Conservation (phyloP, 2,329 filamentous ascomycete species). For the Pseudogymnoascus sp. region DNA sequence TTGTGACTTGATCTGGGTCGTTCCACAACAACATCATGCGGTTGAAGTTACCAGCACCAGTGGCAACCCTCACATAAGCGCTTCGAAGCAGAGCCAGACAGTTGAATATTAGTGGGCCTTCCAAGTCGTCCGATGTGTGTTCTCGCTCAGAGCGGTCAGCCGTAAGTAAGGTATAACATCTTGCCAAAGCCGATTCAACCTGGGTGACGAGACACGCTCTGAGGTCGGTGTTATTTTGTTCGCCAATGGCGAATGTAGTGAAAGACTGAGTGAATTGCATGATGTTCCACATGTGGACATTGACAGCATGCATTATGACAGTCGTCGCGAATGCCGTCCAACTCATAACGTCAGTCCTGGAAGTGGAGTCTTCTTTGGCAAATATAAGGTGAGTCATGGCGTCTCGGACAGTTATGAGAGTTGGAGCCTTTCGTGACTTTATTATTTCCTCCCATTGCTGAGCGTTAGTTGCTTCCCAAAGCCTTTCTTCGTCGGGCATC, state of each 20-base stretch:
- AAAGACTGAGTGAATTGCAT: constrained; percentile 29
- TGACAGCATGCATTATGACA: constrained; percentile 31
- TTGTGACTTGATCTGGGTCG: background rate
- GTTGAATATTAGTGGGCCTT: constrained; percentile 27
- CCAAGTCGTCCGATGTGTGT: constrained; percentile 11
- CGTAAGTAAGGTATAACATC: background rate
- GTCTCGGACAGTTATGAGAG: background rate
- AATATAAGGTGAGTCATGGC: background rate
- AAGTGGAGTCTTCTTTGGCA: background rate
- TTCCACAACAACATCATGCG: background rate
- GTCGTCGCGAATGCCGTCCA: constrained; percentile 27
- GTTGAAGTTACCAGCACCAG: constrained; percentile 18
- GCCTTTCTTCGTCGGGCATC: background rate
- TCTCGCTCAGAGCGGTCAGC: background rate
- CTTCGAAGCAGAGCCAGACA: constrained; percentile 30
- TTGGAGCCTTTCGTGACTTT: background rate
- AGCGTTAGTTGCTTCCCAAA: background rate
- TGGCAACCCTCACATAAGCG: constrained; percentile 28
- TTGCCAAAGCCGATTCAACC: background rate
- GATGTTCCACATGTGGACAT: constrained; percentile 31
- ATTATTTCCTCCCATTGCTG: background rate
- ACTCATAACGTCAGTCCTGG: background rate
- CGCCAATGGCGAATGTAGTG: constrained; percentile 17
- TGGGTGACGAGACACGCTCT: background rate
- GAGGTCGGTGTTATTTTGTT: background rate